These are phyloP conservation scores for Dactylellina drechsleri DNA, from an alignment of 2,329 filamentous ascomycete species.

Conservation along the genomic window DNA sequence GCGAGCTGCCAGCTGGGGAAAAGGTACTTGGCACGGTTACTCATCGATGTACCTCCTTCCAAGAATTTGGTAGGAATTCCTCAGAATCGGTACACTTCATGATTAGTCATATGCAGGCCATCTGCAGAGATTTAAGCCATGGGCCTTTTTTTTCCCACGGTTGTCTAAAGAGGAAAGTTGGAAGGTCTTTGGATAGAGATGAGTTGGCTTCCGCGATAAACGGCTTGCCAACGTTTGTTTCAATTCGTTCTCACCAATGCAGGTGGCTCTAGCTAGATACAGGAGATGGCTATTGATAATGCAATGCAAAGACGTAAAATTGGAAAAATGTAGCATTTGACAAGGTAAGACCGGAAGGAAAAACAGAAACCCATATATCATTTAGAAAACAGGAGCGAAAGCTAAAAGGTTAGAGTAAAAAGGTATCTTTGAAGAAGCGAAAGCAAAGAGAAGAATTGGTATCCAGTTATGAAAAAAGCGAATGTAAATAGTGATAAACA, in stretches of 20 bases:
- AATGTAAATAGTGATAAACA: slow-evolving; percentile 47
- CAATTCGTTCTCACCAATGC: slow-evolving; percentile 31
- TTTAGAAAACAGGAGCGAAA: slow-evolving; percentile 4
- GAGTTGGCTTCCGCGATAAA: slow-evolving; percentile 17
- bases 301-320: slow-evolving; percentile 23
- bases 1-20: neutral
- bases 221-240: slow-evolving; percentile 13
- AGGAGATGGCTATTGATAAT: slow-evolving; percentile 34
- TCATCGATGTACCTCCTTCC: slow-evolving; percentile 31
- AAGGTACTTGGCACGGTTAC: slow-evolving; percentile 20
- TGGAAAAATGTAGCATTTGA: slow-evolving; percentile 2
- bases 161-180: neutral
- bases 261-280: slow-evolving; percentile 48
- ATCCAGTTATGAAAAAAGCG: slow-evolving; percentile 35
- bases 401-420: slow-evolving; percentile 15
- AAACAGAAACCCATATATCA: slow-evolving; percentile 36
- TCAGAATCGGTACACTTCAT: slow-evolving; percentile 16
- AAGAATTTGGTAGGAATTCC: slow-evolving; percentile 38
- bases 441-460: slow-evolving; percentile 28
- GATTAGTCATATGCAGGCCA: slow-evolving; percentile 29
- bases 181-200: slow-evolving; percentile 12
- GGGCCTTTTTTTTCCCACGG: neutral
- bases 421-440: slow-evolving; percentile 55
- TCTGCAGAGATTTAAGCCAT: neutral
- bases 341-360: slow-evolving; percentile 19